Conservation (phyloP, 352 stramenopile species). For the Globisporangium emineosum region DNA sequence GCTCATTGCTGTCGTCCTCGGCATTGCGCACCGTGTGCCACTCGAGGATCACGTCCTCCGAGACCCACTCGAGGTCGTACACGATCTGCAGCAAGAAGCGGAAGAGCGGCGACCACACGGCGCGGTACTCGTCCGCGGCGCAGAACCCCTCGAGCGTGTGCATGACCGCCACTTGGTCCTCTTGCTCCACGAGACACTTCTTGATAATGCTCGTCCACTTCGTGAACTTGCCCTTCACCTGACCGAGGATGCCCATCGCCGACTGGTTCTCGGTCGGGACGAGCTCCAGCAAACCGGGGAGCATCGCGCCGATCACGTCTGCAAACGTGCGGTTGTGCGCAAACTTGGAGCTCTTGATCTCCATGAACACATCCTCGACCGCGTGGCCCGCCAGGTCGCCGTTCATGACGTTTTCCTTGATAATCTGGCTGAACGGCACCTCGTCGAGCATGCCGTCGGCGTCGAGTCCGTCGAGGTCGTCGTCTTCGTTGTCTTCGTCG, state of each 20-base stretch:
- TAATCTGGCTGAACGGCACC: conserved; percentile 68
- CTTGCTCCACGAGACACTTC: conserved; percentile 84
- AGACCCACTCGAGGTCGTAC: conserved; percentile 92
- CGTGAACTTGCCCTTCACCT: conserved; percentile 82
- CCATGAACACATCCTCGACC: conserved; percentile 90
- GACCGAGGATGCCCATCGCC: conserved; percentile 66
- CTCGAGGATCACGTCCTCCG: conserved; percentile 90
- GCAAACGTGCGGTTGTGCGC: conserved; percentile 88
- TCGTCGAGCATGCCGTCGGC: conserved; percentile 36
- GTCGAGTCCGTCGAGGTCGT: conserved; percentile 53
- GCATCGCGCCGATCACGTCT: conserved; percentile 73
- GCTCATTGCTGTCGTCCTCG: conserved; percentile 29
- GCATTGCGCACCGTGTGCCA: conserved; percentile 73
- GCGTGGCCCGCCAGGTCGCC: conserved; percentile 71
- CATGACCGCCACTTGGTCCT: conserved; percentile 65
- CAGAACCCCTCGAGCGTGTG: conserved; percentile 61
- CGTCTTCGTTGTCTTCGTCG: conserved; percentile 69
- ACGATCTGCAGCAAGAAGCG: conserved; percentile 93
- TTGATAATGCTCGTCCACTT: conserved; percentile 91
- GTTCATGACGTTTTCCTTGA: conserved; percentile 79
- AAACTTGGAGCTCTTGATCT: conserved; percentile 94
- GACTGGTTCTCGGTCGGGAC: conserved; percentile 50
- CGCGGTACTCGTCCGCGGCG: conserved; percentile 33
- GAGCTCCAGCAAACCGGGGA: conserved; percentile 68
- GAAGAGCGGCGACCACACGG: conserved; percentile 79